Base-by-base conservation (phyloP, 2,329 filamentous ascomycete species). In the Berkeleyomyces rouxiae region DNA sequence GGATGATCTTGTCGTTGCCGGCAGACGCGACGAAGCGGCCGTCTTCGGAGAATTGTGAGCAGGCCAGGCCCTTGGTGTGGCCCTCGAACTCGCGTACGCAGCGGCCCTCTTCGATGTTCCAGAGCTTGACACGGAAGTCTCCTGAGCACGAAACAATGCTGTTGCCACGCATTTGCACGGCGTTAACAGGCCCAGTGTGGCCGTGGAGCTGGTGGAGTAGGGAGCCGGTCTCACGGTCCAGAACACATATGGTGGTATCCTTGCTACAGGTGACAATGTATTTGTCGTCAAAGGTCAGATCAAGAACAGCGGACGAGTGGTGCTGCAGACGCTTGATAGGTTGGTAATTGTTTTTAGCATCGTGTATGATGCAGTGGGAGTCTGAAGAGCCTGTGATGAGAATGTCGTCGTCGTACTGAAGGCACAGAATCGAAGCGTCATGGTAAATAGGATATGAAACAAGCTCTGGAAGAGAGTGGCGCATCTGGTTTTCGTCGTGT, bases 211-310 rank as follows among this genome's bases (percentile, higher is more conserved):
- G 87, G 69, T 88, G 88, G 58, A 95, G 74, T 57, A 95, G 78
- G 7, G 77, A 75, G 43, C 90, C 88, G 0, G 88, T 93, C 62
- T 82, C 76, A 55, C 93, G 88, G 70, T 96, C 88, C 92, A 92
- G 97, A 33, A 99, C 85, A 70, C 91, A 95, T 70, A 99, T 95
- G 66, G 82, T 91, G 47, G 86, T 84, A 74, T 99, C 93, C 74
- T 99, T 99, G 71, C 90, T 96, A 77, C 93, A 99, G 4, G 92
- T 96, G 59, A 97, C 87, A 69, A 99, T 96, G 74, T 95, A 87
- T 68, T 86, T 85, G 67, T 90, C 83, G 71, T 99, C 90, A 67
- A 99, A 92, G 67, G 90, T 92, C 7, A 99, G 84, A 71, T 99
- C 93, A 11, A 99, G 81, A 46, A 99, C 91, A 60, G 93, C 92